Evolutionary conservation across 495 filamentous ascomycete genomes (phyloP), one percentile per base, ranked within the genome.

Genomic region (Hypoxylon lienhwacheense): DNA sequence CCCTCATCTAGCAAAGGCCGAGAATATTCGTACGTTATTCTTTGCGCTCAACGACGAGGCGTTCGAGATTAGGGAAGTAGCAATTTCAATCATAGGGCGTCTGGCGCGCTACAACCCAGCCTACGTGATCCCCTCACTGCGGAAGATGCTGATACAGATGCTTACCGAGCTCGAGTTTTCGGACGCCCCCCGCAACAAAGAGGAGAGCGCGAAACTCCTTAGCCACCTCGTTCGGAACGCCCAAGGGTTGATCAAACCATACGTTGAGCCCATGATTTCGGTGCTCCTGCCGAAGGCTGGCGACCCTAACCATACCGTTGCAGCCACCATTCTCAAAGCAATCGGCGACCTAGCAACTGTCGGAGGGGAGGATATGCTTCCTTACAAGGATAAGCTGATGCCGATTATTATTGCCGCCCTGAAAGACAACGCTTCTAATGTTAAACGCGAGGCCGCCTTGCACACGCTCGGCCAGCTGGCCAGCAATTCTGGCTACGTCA

Each of bases 401-500:
- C 87, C 87, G 4, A 90, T 95, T 44, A 95, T 98, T 64, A 82
- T 99, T 48, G 85, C 90, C 50, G 87, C 91, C 7, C 74, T 99
- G 36, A 90, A 97, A 72, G 93, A 97, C 65, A 85, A 96, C 48
- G 87, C 89, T 58, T 95, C 91, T 6, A 82, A 87, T 42, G 74
- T 81, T 19, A 97, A 97, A 69, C 84, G 93, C 40, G 90, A 95
- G 66, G 88, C 95, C 4, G 92, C 95, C 6, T 75, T 99, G 35
- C 85, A 87, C 49, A 95, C 93, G 0, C 79, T 99, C 0, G 93
- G 91, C 12, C 91, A 97, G 66, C 73, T 99, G 10, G 89, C 93
- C 4, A 92, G 89, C 64, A 96, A 92, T 65, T 89, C 90, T 14
- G 92, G 95, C 53, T 99, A 99, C 71, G 93, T 99, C 35, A 97